Percentiles rank a stretch among this genome's conserved stretches.
Conservation (phyloP, 352 stramenopile species). For the Phytophthora pluvialis region DNA sequence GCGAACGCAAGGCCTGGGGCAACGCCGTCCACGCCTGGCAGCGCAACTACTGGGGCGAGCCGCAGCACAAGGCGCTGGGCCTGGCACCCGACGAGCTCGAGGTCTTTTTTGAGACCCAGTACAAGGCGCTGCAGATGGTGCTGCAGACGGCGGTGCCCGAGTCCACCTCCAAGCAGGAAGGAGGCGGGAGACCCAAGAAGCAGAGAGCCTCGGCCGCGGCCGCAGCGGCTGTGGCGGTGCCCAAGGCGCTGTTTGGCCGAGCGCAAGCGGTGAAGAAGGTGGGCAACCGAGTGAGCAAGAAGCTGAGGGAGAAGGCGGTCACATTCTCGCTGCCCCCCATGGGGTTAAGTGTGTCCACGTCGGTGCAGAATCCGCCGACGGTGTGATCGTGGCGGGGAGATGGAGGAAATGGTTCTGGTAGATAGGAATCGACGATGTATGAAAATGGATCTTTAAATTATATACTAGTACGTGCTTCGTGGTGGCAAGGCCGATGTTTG, state of each 20-base stretch:
- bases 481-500: no score
- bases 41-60: conserved; percentile 87
- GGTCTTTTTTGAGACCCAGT: conserved; percentile 78
- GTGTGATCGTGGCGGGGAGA: no score
- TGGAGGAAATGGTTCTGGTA: conserved; percentile 9
- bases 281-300: conserved; percentile 68
- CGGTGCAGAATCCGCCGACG: conserved; percentile 53
- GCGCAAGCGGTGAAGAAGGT: conserved; percentile 70
- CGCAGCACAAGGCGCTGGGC: conserved; percentile 57
- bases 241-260: conserved; percentile 56
- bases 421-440: conserved; percentile 3
- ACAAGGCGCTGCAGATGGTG: conserved; percentile 55
- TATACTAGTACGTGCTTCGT: no score
- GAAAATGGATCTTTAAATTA: conserved; percentile 31
- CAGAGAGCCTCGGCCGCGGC: conserved; percentile 20
- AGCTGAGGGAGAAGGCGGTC: conserved; percentile 65
- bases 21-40: conserved; percentile 90
- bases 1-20: conserved; percentile 85
- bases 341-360: conserved; percentile 66
- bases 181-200: conserved; percentile 21
- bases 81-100: conserved; percentile 68
- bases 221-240: conserved; percentile 36
- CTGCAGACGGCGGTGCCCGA: conserved; percentile 39
- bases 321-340: conserved; percentile 80
- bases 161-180: conserved; percentile 10